These are phyloP conservation scores for Wickerhamomyces subpelliculosus DNA, from an alignment of 805 yeast species.

Conservation along the genomic window DNA sequence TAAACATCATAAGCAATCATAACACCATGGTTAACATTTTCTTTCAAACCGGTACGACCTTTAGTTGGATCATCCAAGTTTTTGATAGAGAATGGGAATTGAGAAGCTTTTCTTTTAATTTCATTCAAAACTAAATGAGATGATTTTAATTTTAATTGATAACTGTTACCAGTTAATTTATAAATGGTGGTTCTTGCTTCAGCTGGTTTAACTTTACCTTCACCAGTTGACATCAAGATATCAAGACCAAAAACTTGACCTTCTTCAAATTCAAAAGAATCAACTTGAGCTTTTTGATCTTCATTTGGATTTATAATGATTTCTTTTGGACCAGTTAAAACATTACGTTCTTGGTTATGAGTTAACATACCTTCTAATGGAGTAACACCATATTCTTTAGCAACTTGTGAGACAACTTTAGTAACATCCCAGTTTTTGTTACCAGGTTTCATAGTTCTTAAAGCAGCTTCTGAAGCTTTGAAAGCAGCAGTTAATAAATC, in stretches of 20 bases:
- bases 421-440: slow-evolving; percentile 74
- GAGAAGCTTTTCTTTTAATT: slow-evolving; percentile 56
- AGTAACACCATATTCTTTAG: slow-evolving; percentile 48
- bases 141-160: slow-evolving; percentile 63
- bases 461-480: slow-evolving; percentile 75
- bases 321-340: slow-evolving; percentile 68
- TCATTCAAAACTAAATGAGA: slow-evolving; percentile 62
- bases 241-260: slow-evolving; percentile 77
- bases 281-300: slow-evolving; percentile 55
- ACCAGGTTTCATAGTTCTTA: slow-evolving; percentile 59
- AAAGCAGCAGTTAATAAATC: slow-evolving; percentile 67
- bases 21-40: slow-evolving; percentile 61
- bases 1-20: slow-evolving; percentile 62
- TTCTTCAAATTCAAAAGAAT: slow-evolving; percentile 59
- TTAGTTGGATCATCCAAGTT: slow-evolving; percentile 62
- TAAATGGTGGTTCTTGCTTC: slow-evolving; percentile 61
- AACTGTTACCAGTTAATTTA: slow-evolving; percentile 63
- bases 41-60: slow-evolving; percentile 68
- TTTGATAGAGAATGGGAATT: slow-evolving; percentile 65
- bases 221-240: slow-evolving; percentile 54
- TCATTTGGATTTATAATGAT: slow-evolving; percentile 70
- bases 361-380: slow-evolving; percentile 75
- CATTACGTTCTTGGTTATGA: slow-evolving; percentile 62
- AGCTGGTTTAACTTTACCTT: slow-evolving; percentile 58
- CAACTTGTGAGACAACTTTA: slow-evolving; percentile 53